Evolutionary conservation across 2,329 filamentous ascomycete species (phyloP).

Genomic region (Aschersonia sp.): DNA sequence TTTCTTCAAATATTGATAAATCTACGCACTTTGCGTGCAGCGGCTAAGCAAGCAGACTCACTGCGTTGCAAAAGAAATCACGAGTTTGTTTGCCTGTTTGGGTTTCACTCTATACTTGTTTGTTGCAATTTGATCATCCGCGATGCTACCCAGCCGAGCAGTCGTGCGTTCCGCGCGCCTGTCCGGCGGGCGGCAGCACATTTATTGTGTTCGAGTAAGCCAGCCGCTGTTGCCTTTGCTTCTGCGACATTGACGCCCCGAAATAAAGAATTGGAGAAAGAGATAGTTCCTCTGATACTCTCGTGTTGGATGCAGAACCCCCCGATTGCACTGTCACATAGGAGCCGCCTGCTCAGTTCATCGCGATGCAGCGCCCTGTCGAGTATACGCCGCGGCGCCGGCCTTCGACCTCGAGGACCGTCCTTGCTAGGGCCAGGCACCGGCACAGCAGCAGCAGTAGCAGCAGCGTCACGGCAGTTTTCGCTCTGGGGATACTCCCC

Average conservation of each 20-base stretch:
- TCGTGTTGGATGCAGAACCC: too few relatives aligned
- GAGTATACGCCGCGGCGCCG: background rate
- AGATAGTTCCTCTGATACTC: too few relatives aligned
- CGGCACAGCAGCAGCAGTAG: background rate
- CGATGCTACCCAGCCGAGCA: constrained; percentile 31
- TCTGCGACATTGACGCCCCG: too few relatives aligned
- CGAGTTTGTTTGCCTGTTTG: too few relatives aligned
- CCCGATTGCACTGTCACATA: background rate
- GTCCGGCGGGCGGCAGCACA: constrained; percentile 14
- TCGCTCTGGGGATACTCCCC: constrained; percentile 16
- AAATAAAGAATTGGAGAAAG: too few relatives aligned
- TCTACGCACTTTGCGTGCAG: too few relatives aligned
- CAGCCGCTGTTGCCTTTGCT: too few relatives aligned
- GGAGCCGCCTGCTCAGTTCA: background rate
- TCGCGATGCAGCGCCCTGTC: background rate
- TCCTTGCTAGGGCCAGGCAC: too few relatives aligned
- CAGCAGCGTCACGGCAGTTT: constrained; percentile 15
- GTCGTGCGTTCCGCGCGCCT: constrained; percentile 24
- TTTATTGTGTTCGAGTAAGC: background rate
- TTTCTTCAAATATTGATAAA: background rate
- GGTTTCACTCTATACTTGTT: too few relatives aligned
- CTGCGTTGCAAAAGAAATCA: too few relatives aligned
- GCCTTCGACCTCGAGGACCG: too few relatives aligned
- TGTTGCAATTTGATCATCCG: constrained; percentile 4
- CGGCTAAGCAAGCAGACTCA: background rate